Evolutionary conservation across 345 rosid species (phyloP).

Genomic region (sweet orange (Citrus sinensis)): DVS_A1.0 CM039163.1:45285501-45286000

Average conservation of each 20-base stretch:
- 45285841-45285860: not conserved
- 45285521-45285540: too few species aligned
- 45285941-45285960: not conserved
- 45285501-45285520: too few species aligned
- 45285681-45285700: not conserved
- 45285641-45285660: not conserved
- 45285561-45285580: not conserved
- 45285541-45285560: not conserved
- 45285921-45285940: slow-evolving; percentile 14
- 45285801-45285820: not conserved
- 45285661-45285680: not conserved
- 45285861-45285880: slow-evolving; percentile 1
- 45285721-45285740: not conserved
- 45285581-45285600: not conserved
- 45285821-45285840: not conserved
- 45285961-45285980: not conserved
- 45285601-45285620: not conserved
- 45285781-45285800: not conserved
- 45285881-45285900: slow-evolving; percentile 5
- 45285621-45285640: not conserved
- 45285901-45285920: not conserved
- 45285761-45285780: not conserved
- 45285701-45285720: not conserved
- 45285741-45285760: not conserved
- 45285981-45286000: not conserved